Percentiles rank a stretch among this genome's conserved stretches.
Conservation (phyloP, 2,329 filamentous ascomycete genomes). For the Bipolaris victoriae region DNA sequence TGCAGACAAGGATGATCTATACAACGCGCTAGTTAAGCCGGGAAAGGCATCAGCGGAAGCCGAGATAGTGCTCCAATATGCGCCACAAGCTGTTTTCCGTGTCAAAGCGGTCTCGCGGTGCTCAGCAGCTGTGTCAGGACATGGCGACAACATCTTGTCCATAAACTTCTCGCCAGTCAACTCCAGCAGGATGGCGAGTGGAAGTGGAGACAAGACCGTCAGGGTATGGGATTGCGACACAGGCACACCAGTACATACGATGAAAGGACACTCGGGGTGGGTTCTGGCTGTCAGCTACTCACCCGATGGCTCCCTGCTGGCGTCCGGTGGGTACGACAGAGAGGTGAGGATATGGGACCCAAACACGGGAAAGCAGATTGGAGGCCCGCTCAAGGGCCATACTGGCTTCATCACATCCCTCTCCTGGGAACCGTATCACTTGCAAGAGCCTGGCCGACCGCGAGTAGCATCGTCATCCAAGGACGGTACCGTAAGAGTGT, state of each 20-base stretch:
- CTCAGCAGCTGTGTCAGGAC: conserved; percentile 85
- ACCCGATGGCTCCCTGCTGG: conserved; percentile 79
- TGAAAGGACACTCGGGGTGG: conserved; percentile 89
- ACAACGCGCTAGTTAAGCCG: conserved; percentile 48
- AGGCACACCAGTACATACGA: conserved; percentile 82
- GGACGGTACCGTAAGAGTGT: conserved; percentile 85
- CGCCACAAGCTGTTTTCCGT: conserved; percentile 89
- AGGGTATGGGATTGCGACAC: conserved; percentile 95
- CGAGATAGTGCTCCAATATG: conserved; percentile 66
- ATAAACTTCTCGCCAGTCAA: conserved; percentile 83
- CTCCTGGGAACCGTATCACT: conserved; percentile 92
- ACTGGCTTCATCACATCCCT: conserved; percentile 87
- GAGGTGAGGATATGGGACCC: conserved; percentile 90
- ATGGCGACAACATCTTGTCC: conserved; percentile 87
- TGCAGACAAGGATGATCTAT: conserved; percentile 55
- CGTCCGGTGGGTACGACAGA: conserved; percentile 92
- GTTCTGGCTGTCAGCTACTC: conserved; percentile 87
- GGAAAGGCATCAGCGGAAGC: conserved; percentile 63
- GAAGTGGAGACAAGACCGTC: conserved; percentile 88
- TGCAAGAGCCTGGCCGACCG: conserved; percentile 74
- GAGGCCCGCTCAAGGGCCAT: conserved; percentile 79
- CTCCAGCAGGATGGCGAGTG: conserved; percentile 81
- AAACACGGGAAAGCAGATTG: conserved; percentile 75
- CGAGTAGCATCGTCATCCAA: conserved; percentile 87
- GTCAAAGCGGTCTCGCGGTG: conserved; percentile 92